A percentile compares a stretch with the other conserved stretches of the same genome.
phyloP scores from a whole-genome alignment of 306 rosid genomes.

The Trifolium fragiferum region DNA sequence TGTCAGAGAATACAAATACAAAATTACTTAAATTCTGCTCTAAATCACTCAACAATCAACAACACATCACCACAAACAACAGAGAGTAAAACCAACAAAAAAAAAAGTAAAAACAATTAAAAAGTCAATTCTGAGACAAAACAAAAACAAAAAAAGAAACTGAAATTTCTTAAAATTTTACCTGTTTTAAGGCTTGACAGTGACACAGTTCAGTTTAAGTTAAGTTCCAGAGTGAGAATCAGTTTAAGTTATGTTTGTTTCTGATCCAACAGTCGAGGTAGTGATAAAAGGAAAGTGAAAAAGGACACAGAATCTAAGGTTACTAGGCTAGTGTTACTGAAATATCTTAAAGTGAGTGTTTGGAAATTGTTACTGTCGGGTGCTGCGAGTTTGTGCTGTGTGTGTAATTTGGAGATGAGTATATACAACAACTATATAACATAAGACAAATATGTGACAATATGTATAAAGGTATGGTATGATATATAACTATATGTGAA shows the following conservation, averaged over 20 bases:
- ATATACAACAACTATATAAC: background rate
- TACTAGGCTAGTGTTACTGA: background rate
- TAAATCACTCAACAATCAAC: slow-evolving; percentile 13
- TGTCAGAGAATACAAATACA: slow-evolving; percentile 43
- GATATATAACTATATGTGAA: background rate
- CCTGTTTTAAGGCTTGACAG: slow-evolving; percentile 20
- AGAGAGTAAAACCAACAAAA: background rate
- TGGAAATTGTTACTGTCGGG: background rate
- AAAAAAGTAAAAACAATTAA: background rate
- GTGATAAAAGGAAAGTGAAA: no score
- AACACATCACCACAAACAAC: slow-evolving; percentile 27
- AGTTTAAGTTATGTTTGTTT: slow-evolving; percentile 5
- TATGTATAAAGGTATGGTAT: background rate
- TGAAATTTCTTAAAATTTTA: slow-evolving; percentile 15
- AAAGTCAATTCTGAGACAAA: background rate
- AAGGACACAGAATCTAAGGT: background rate
- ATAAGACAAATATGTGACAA: background rate
- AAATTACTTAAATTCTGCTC: slow-evolving; percentile 43
- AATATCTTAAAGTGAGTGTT: background rate
- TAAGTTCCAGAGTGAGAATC: slow-evolving; percentile 51
- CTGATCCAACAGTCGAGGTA: background rate
- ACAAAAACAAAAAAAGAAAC: background rate
- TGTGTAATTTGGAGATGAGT: background rate
- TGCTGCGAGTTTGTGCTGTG: no score
- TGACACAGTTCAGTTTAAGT: background rate